Base-by-base conservation (phyloP, 345 rosid species). In the Citrus glauca region DNA sequence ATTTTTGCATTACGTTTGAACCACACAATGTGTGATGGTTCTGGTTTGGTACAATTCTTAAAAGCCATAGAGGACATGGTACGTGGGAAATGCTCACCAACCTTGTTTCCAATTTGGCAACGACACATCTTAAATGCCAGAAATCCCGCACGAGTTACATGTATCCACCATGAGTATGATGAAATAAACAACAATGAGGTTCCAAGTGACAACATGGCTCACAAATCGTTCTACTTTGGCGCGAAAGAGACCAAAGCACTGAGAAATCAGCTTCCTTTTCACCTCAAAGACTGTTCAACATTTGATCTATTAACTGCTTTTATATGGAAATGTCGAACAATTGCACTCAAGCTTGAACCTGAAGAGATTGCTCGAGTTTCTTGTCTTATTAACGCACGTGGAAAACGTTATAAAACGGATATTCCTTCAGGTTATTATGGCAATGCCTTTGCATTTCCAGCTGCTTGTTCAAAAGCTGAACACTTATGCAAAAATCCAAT, bases 341-440 rank as follows among this genome's bases (percentile, higher is more conserved):
- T 57, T 17, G 81, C 85, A 30, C 78, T 79, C 25, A 27, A 76
- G 17, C 69, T 64, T 0, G 62, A 63, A 10, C 80, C 85, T 5
- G 30, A 72, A 1, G 76, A 83, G 4, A 73, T 66, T 13, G 68
- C 77, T 64, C 78, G 76, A 9, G 1, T 79, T 9, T 40, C 78
- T 24, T 33, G 55, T 4, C 1, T 20, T 2, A 57, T 67, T 30
- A 77, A 80, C 42, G 72, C 38, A 13, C 56, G 83, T 5, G 56
- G 77, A 28, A 72, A 53, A 14, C 33, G n/a, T 25, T 64, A 65
- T 13, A 71, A 72, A 66, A 66, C 60, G 67, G 56, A 4, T 20
- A 37, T 80, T 2, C 78, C 83, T 3, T 24, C 13, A 22, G 86
- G 86, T 0, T 83, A 83, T 20, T 83, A 83, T n/a, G 84, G 84